These are phyloP conservation scores for Pseudogymnoascus sp. DNA, from an alignment of 2,329 filamentous ascomycete species.

Conservation along the genomic window DNA sequence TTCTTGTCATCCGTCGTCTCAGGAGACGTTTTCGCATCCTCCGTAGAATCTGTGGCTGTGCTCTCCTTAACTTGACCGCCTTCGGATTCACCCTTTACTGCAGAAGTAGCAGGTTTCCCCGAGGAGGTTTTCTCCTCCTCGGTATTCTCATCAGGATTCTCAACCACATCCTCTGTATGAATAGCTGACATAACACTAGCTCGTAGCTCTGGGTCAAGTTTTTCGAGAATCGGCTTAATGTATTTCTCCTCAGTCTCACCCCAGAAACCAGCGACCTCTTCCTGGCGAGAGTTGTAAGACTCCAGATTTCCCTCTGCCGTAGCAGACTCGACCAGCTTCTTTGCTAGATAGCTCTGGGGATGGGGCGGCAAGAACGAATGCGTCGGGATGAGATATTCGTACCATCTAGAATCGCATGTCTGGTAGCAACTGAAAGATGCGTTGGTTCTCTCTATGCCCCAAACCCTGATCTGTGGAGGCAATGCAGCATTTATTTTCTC, in stretches of 20 bases:
- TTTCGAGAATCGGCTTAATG: constrained; percentile 60
- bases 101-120: constrained; percentile 16
- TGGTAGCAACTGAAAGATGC: constrained; percentile 93
- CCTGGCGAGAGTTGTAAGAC: constrained; percentile 58
- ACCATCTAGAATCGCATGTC: constrained; percentile 88
- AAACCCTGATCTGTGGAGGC: constrained; percentile 83
- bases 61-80: background rate
- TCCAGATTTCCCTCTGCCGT: constrained; percentile 65
- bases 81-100: constrained; percentile 13
- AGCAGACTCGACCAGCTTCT: constrained; percentile 69
- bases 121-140: constrained; percentile 17
- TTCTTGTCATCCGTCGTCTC: background rate
- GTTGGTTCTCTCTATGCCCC: constrained; percentile 85
- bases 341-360: constrained; percentile 75
- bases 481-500: constrained; percentile 84
- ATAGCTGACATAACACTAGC: constrained; percentile 55
- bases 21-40: background rate
- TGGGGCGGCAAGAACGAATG: constrained; percentile 90
- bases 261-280: constrained; percentile 78
- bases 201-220: constrained; percentile 54
- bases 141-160: constrained; percentile 21
- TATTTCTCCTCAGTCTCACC: constrained; percentile 68
- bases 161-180: constrained; percentile 33
- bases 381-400: constrained; percentile 93
- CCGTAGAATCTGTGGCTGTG: background rate